Evolutionary conservation across 768 basidiomycete genomes (phyloP).

Genomic region (Suillus fuscotomentosus): DNA sequence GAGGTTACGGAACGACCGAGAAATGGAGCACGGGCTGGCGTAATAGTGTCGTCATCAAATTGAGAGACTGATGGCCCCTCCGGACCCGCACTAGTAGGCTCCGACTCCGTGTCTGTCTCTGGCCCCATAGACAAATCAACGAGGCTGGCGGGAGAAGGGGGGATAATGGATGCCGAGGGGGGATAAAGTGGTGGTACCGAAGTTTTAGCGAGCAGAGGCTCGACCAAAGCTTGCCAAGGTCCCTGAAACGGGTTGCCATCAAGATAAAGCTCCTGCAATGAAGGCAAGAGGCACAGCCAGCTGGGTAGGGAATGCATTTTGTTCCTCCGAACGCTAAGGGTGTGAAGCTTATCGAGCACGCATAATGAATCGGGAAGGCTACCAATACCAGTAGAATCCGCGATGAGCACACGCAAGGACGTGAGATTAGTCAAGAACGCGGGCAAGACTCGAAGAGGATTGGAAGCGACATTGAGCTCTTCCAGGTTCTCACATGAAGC

Average conservation of each 20-base stretch:
- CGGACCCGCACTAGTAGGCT: slow-evolving; percentile 41
- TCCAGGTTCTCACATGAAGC: slow-evolving; percentile 81
- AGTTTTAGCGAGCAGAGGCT: slow-evolving; percentile 70
- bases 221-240: slow-evolving; percentile 88
- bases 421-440: slow-evolving; percentile 76
- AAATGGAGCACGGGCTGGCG: slow-evolving; percentile 54
- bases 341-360: slow-evolving; percentile 79
- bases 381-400: slow-evolving; percentile 84
- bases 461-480: slow-evolving; percentile 91
- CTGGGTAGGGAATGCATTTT: slow-evolving; percentile 86
- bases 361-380: slow-evolving; percentile 75
- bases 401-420: slow-evolving; percentile 83
- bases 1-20: slow-evolving; percentile 53
- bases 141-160: slow-evolving; percentile 46
- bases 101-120: slow-evolving; percentile 55
- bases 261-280: slow-evolving; percentile 84
- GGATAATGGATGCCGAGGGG: slow-evolving; percentile 61
- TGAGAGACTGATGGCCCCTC: slow-evolving; percentile 26
- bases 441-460: slow-evolving; percentile 90
- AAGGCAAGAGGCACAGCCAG: slow-evolving; percentile 89
- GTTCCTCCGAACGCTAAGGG: slow-evolving; percentile 86
- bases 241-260: slow-evolving; percentile 96
- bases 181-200: slow-evolving; percentile 63
- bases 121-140: slow-evolving; percentile 43
- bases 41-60: slow-evolving; percentile 73